Evolutionary conservation across 768 basidiomycete genomes (phyloP), one percentile per base, ranked within the genome.

Genomic region (Trametes villosa): DNA sequence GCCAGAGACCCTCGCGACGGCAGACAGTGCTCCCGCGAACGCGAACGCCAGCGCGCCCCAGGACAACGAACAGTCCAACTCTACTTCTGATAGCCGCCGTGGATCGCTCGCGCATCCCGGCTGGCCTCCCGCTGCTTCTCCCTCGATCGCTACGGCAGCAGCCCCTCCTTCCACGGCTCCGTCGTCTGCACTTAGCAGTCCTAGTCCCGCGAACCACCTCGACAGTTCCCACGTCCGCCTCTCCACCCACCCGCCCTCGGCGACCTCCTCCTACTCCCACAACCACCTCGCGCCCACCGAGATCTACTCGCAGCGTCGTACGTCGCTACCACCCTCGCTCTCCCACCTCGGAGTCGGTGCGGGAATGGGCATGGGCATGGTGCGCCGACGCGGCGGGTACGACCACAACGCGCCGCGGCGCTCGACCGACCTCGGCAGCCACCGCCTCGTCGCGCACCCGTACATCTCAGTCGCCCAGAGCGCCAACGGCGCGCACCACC

Each of bases 381-480:
- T 42, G 18, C 49, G 34, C 11, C 57, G 55, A 15, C 49, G 57
- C 49, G 64, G 47, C 36, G 65, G 60, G 20, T 70, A 64, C 52
- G 70, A 71, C 57, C 65, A 61, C 38, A 30, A 50, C 31, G 34
- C 42, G 7, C 66, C 70, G 15, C 60, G 71, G 13, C 60, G 64
- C 40, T 69, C 67, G 15, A 62, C 67, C 12, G 70, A 67, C 53
- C 58, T 51, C 26, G 53, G 53, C 52, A 54, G 46, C 22, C 55
- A 58, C 48, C 60, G 57, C 53, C 51, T 71, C 47, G 46, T 52
- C 48, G 56, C 57, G 9, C 71, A 72, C 46, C 71, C 71, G 34
- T 72, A 69, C 53, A 67, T 68, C 34, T 64, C 67, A 41, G 64
- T 68, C 45, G 70, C 69, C 20, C 59, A 57, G 34, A 65, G 40